Percentiles rank a stretch among this genome's conserved stretches.
Conservation (phyloP, 129 eudicot species). For the Flaveria trinervia region DNA sequence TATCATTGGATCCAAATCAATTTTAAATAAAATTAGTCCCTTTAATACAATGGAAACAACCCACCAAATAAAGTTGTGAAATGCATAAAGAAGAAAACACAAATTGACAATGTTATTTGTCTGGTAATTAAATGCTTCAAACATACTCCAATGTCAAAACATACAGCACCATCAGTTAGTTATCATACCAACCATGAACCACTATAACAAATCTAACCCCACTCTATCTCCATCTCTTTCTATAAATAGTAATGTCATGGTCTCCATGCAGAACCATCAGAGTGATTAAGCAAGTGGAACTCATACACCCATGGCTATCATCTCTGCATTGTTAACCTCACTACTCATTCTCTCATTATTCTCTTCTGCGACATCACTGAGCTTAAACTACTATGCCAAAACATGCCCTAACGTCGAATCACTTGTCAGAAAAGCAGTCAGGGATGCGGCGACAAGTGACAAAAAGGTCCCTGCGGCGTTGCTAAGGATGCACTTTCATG, state of each 20-base stretch:
- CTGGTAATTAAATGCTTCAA: conserved; percentile 36
- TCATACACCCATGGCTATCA: conserved; percentile 30
- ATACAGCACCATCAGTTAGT: conserved; percentile 40
- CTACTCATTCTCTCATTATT: conserved; percentile 38
- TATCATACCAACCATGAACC: conserved; percentile 41
- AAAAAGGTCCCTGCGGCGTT: conserved; percentile 73
- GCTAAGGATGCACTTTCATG: conserved; percentile 91
- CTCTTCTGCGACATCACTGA: conserved; percentile 41
- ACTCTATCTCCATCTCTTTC: conserved; percentile 13
- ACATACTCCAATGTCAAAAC: conserved; percentile 35
- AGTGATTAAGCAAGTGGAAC: conserved; percentile 2
- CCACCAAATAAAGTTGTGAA: conserved; percentile 37
- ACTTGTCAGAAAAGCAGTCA: conserved; percentile 48
- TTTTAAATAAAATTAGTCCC: neutral
- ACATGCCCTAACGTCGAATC: conserved; percentile 63
- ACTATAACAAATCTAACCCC: conserved; percentile 31
- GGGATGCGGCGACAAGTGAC: conserved; percentile 50
- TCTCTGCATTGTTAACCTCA: conserved; percentile 29
- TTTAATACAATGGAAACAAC: conserved; percentile 1
- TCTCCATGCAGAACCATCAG: conserved; percentile 36
- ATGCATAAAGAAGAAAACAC: conserved; percentile 23
- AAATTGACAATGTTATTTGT: conserved; percentile 25
- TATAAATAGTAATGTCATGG: conserved; percentile 35
- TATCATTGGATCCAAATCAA: neutral
- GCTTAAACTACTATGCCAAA: conserved; percentile 60